Percentiles rank a stretch among this genome's conserved stretches.
These are phyloP conservation scores for Mallotus nudiflorus DNA, from an alignment of 345 rosid genomes.

Conservation along the genomic window DNA sequence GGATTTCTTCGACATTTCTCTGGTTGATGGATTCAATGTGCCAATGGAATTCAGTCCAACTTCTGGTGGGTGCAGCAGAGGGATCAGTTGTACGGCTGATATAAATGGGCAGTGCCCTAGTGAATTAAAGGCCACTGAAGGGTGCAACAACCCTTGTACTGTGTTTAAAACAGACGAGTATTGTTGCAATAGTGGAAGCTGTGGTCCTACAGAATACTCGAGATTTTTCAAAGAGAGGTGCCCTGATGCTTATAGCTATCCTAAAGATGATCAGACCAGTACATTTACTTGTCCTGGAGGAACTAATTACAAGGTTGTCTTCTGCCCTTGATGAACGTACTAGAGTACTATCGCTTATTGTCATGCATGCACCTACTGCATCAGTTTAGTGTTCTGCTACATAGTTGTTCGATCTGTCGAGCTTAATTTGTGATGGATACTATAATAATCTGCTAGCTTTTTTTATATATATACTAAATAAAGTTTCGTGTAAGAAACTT, in stretches of 20 bases:
- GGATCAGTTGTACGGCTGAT: conserved; percentile 10
- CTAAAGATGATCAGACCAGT: neutral
- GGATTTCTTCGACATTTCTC: no score
- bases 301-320: neutral
- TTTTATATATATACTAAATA: no score
- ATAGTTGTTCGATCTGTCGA: no score
- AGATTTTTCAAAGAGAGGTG: conserved; percentile 27
- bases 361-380: no score
- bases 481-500: no score
- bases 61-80: neutral
- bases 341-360: no score
- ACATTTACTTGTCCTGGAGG: neutral
- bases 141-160: conserved; percentile 31
- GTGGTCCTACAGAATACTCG: conserved; percentile 17
- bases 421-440: no score
- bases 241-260: conserved; percentile 26
- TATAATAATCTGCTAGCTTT: no score
- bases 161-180: conserved; percentile 22
- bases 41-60: neutral
- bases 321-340: no score
- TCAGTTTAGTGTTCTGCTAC: no score
- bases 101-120: conserved; percentile 28
- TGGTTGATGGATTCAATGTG: no score
- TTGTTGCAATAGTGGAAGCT: conserved; percentile 27
- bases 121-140: conserved; percentile 19